Percentiles rank a stretch among this genome's conserved stretches.
phyloP scores from a whole-genome alignment of 352 stramenopile species.

The Aphanomyces euteiches region DNA sequence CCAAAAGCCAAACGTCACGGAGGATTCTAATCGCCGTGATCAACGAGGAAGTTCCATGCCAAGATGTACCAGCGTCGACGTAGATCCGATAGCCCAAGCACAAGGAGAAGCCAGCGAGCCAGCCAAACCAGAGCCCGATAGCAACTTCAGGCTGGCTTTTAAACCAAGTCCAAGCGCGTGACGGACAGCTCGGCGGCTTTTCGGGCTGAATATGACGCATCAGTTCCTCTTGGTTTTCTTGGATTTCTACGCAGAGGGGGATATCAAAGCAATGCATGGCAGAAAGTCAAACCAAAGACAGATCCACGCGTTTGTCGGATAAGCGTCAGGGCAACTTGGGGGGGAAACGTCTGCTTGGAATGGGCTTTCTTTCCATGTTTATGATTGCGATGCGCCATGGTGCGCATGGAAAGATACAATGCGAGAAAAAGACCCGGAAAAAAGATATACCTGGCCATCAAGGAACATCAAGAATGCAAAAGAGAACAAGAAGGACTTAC shows the following conservation, averaged over 20 bases:
- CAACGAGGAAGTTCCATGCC: background rate
- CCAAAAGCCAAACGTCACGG: slow-evolving; percentile 2
- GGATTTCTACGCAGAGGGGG: background rate
- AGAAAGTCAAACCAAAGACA: slow-evolving; percentile 12
- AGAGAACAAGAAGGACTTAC: slow-evolving; percentile 36
- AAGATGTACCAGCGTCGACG: background rate
- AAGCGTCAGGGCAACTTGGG: background rate
- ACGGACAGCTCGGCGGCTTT: background rate
- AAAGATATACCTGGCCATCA: slow-evolving; percentile 7
- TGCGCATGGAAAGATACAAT: slow-evolving; percentile 45
- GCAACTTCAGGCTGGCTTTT: slow-evolving; percentile 59
- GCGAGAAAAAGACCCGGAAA: slow-evolving; percentile 57
- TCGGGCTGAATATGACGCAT: slow-evolving; percentile 21
- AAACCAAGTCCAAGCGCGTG: background rate
- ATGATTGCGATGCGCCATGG: slow-evolving; percentile 1
- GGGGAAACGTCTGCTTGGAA: background rate
- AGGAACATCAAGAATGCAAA: background rate
- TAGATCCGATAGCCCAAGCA: slow-evolving; percentile 29
- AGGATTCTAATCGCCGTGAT: background rate
- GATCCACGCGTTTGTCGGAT: slow-evolving; percentile 5
- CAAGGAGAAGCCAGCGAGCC: slow-evolving; percentile 65
- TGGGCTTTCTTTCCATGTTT: slow-evolving; percentile 9
- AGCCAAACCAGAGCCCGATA: slow-evolving; percentile 77
- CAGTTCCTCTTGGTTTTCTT: slow-evolving; percentile 6
- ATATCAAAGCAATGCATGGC: background rate